Evolutionary conservation across 2,329 filamentous ascomycete genomes (phyloP).

Genomic region (Venturia asperata): DNA sequence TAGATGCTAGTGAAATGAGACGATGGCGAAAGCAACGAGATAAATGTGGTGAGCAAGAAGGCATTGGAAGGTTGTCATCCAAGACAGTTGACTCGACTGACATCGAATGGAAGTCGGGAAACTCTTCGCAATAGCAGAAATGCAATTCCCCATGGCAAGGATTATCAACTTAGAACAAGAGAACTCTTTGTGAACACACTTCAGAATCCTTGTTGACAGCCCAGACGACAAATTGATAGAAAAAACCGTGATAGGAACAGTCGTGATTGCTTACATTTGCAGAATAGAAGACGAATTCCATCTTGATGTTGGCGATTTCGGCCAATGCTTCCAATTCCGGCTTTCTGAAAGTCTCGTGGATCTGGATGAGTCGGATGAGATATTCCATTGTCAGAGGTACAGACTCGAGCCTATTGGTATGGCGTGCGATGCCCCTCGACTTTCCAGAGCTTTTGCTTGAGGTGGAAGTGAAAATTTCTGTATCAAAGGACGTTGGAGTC

Average conservation of each 20-base stretch:
- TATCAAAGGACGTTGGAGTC: not conserved
- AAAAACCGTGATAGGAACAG: not conserved
- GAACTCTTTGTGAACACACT: not conserved
- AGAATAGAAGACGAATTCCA: conserved; percentile 70
- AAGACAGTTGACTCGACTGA: not conserved
- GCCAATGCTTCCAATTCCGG: conserved; percentile 80
- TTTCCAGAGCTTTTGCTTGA: not conserved
- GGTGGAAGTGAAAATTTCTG: not conserved
- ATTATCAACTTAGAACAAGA: not conserved
- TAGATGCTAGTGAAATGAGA: conserved; percentile 11
- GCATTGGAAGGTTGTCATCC: no score
- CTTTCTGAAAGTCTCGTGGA: conserved; percentile 82
- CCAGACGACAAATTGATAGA: not conserved
- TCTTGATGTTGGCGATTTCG: conserved; percentile 54
- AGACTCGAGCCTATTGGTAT: not conserved
- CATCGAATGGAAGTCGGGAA: not conserved
- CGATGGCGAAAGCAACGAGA: not conserved
- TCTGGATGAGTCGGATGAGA: conserved; percentile 81
- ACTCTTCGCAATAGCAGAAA: not conserved
- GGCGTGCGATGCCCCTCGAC: not conserved
- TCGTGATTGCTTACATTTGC: conserved; percentile 53
- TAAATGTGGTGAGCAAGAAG: no score
- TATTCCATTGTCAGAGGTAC: conserved; percentile 56
- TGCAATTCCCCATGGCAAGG: not conserved
- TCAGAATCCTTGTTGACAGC: not conserved